Conservation (phyloP, 768 basidiomycete species). For the Lanmaoa rubissima region DNA sequence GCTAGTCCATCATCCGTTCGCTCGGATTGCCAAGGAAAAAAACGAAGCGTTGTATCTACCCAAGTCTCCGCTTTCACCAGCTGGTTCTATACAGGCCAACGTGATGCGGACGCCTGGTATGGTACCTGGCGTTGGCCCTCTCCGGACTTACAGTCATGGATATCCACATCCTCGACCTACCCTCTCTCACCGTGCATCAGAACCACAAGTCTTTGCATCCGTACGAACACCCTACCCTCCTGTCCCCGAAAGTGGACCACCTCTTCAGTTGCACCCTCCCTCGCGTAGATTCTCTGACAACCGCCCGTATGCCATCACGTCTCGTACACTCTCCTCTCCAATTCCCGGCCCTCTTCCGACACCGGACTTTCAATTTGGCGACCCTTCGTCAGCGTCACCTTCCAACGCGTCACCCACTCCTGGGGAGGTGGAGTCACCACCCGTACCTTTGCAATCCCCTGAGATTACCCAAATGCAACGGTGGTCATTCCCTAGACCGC, state of each 20-base stretch:
- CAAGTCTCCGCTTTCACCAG: constrained; percentile 33
- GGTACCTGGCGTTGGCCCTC: constrained; percentile 35
- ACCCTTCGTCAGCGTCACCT: constrained; percentile 45
- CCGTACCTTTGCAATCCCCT: constrained; percentile 39
- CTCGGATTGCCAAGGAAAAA: constrained; percentile 33
- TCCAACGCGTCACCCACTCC: constrained; percentile 50
- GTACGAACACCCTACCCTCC: constrained; percentile 39
- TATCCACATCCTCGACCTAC: constrained; percentile 39
- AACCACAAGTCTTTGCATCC: constrained; percentile 35
- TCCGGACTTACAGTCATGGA: constrained; percentile 45
- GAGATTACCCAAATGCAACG: constrained; percentile 38
- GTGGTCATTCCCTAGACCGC: constrained; percentile 43
- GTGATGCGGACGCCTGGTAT: constrained; percentile 35
- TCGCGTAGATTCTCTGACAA: constrained; percentile 42
- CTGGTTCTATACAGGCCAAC: constrained; percentile 33
- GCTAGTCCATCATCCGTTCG: constrained; percentile 47
- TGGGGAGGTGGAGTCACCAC: constrained; percentile 39
- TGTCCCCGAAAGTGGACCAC: constrained; percentile 24
- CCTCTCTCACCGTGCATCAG: constrained; percentile 31
- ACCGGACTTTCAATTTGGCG: constrained; percentile 64
- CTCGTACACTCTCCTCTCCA: constrained; percentile 47
- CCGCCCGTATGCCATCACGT: constrained; percentile 45
- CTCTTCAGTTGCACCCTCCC: constrained; percentile 9
- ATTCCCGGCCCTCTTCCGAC: constrained; percentile 56
- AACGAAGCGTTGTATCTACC: constrained; percentile 34